Evolutionary conservation across 2,329 filamentous ascomycete genomes (phyloP), one percentile per base, ranked within the genome.

Genomic region (Ophiostoma australiae): DNA sequence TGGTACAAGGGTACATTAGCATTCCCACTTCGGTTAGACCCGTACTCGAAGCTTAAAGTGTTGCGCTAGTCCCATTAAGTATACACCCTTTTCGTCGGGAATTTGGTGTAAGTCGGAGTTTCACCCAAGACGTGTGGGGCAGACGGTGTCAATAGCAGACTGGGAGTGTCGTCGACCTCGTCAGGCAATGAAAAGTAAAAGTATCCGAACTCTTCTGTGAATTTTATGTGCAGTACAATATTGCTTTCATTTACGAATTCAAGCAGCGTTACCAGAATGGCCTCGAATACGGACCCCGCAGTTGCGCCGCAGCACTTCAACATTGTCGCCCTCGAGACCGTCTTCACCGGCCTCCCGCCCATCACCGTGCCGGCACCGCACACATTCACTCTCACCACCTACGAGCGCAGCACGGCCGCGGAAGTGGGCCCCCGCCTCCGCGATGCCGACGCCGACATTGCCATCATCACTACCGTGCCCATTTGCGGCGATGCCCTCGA

Each of bases 381-480:
- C 73, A 80, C 78, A 8, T 78, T 75, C 73, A 73, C 75, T 44
- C 70, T 80, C 11, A 73, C 72, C 27, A 69, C 74, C 31, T 78
- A 79, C 73, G 48, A 70, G 37, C 71, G 75, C 23, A 78, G 78
- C 15, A 63, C 63, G 8, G 67, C 73, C 7, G 73, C 74, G 23
- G 72, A 78, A 65, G 72, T 79, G 7, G 73, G 76, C 3, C 73
- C 73, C 23, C 74, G 79, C 31, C 76, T 81, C 37, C 48, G 69
- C 20, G 77, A 79, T 69, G 80, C 80, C 52, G 77, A 79, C 67
- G 80, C 80, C 58, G 77, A 79, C 70, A 75, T 83, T 4, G 73
- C 79, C 10, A 76, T 82, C 55, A 75, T 77, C 55, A 80, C 78
- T 1, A 74, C 78, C 0, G 72, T 78, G 0, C 78, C 76, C 3